phyloP scores from a whole-genome alignment of 1,139 yeast genomes.

The Torulaspora pretoriensis region DNA sequence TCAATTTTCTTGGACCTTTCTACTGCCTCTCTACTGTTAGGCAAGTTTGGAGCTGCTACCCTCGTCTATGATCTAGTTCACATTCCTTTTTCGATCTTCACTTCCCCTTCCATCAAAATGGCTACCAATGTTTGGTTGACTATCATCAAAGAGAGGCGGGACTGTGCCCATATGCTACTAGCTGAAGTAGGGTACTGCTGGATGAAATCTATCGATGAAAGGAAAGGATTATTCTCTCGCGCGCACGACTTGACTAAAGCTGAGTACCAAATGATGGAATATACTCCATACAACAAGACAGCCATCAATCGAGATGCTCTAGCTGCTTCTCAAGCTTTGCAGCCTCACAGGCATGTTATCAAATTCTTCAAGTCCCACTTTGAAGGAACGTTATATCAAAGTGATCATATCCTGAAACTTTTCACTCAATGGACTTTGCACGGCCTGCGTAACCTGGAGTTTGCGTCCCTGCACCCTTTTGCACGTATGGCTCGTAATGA shows the following conservation, averaged over 20 bases:
- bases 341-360: constrained; percentile 69
- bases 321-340: constrained; percentile 49
- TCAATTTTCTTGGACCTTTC: constrained; percentile 45
- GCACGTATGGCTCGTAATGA: constrained; percentile 75
- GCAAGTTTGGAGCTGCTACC: constrained; percentile 47
- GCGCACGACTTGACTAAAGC: constrained; percentile 56
- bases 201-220: constrained; percentile 59
- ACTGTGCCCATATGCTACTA: constrained; percentile 55
- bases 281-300: constrained; percentile 74
- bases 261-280: constrained; percentile 76
- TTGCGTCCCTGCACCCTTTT: constrained; percentile 78
- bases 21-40: constrained; percentile 46
- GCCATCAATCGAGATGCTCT: constrained; percentile 52
- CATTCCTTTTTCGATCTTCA: constrained; percentile 67
- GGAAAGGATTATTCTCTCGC: constrained; percentile 65
- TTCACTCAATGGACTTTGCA: constrained; percentile 59
- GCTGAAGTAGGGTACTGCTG: constrained; percentile 62
- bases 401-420: constrained; percentile 64
- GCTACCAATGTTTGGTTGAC: constrained; percentile 81
- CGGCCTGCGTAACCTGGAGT: constrained; percentile 52
- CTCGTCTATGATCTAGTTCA: constrained; percentile 56
- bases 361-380: constrained; percentile 73
- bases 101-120: constrained; percentile 55
- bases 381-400: constrained; percentile 73
- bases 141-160: constrained; percentile 64